Conservation (phyloP, 2,329 filamentous ascomycete genomes). For the Diaporthe ampelina region DNA sequence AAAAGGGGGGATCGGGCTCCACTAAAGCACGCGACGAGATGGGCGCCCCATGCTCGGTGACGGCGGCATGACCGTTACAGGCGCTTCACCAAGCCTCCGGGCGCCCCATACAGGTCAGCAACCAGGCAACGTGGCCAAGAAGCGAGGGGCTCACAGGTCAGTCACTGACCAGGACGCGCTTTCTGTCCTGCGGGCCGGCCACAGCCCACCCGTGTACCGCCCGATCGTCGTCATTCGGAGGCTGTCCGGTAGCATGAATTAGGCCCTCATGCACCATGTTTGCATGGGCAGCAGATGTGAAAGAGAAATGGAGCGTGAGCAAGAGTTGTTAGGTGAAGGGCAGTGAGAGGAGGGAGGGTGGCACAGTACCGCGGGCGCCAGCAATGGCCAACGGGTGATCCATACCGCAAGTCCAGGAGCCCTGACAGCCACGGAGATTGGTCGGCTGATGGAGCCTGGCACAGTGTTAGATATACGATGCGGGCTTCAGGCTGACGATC, state of each 20-base stretch:
- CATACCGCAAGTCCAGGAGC: neutral
- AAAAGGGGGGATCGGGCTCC: conserved; percentile 21
- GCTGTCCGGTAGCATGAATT: conserved; percentile 32
- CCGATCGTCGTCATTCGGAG: conserved; percentile 35
- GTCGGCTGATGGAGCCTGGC: conserved; percentile 24
- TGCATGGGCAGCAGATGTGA: conserved; percentile 4
- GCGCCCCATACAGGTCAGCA: conserved; percentile 18
- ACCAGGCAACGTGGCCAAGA: conserved; percentile 20
- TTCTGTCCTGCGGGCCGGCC: conserved; percentile 19
- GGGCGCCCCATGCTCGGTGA: conserved; percentile 29
- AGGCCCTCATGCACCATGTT: conserved; percentile 20
- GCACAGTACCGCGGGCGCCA: conserved; percentile 29
- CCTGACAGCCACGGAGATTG: conserved; percentile 33
- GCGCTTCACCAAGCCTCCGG: conserved; percentile 23
- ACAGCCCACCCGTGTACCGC: conserved; percentile 23
- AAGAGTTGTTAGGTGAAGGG: conserved; percentile 12
- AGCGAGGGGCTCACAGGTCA: conserved; percentile 19
- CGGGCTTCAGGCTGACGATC: conserved; percentile 34
- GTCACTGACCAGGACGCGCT: conserved; percentile 19
- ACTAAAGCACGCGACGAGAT: conserved; percentile 28
- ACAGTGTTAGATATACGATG: conserved; percentile 35
- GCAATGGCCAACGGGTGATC: conserved; percentile 23
- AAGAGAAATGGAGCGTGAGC: conserved; percentile 12
- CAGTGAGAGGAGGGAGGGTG: conserved; percentile 29
- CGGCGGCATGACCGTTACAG: conserved; percentile 32